These are phyloP conservation scores for Setaria viridis DNA, from an alignment of 202 grass and related monocot genomes.

Conservation along the genomic window DNA sequence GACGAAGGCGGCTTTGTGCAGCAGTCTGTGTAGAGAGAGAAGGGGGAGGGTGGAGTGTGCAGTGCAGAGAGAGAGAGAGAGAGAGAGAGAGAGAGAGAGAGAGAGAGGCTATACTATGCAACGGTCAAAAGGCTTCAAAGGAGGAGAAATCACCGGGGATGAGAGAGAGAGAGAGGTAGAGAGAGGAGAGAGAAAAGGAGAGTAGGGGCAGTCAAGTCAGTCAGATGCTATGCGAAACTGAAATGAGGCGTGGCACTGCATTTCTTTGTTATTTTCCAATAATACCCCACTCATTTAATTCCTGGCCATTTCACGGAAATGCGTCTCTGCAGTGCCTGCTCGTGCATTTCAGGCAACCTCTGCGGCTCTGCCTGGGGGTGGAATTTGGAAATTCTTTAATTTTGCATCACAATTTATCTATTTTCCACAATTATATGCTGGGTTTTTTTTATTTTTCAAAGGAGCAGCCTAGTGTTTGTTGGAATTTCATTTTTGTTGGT, in stretches of 20 bases:
- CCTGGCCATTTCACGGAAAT: slow-evolving; percentile 1
- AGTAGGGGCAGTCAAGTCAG: not conserved
- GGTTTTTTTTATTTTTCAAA: not conserved
- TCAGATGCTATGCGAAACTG: slow-evolving; percentile 20
- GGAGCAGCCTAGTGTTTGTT: not conserved
- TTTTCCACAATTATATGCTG: not conserved
- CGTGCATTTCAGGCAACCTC: slow-evolving; percentile 30
- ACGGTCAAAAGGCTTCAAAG: slow-evolving; percentile 65
- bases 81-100: not conserved
- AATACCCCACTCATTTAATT: slow-evolving; percentile 48
- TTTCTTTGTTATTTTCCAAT: slow-evolving; percentile 37
- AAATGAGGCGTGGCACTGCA: slow-evolving; percentile 32
- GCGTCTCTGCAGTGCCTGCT: not conserved
- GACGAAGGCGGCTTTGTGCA: slow-evolving; percentile 31
- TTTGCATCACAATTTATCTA: not conserved
- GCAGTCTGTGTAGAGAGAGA: not conserved
- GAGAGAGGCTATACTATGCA: slow-evolving; percentile 36
- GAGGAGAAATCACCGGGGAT: slow-evolving; percentile 35
- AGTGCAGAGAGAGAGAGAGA: not conserved
- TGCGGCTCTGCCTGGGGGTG: not conserved
- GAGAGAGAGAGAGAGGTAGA: slow-evolving; percentile 24
- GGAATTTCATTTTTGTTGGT: not conserved
- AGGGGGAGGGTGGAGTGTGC: slow-evolving; percentile 6
- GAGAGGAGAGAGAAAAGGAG: not conserved
- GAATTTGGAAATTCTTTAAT: not conserved